Base-by-base conservation (phyloP, 2,329 filamentous ascomycete species). In the Cercospora nicotianae region DNA sequence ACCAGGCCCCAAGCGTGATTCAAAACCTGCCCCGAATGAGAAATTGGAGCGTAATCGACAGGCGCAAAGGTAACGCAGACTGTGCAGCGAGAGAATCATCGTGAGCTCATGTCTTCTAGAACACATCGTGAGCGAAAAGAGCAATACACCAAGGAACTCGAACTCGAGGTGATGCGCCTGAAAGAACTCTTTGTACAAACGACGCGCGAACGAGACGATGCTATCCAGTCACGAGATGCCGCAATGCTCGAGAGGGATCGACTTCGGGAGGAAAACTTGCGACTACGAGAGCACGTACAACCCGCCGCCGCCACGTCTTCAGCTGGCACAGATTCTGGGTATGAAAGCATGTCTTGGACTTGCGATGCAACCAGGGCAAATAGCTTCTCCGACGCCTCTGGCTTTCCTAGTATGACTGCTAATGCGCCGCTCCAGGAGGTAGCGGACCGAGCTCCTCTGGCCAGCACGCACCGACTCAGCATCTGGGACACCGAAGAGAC, bases 121-220 rank as follows among this genome's bases (percentile, higher is more conserved):
- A 70, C 70, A 20, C 72, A 73, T 30, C 70, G 72, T 30, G 72
- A 73, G 59, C 67, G 72, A 13, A 73, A 73, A 61, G 72, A 73
- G 60, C 68, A 72, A 55, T 73, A 73, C 58, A 73, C 72, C 8
- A 73, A 73, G 53, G 72, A 72, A 12, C 66, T 73, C 16, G 72
- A 73, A 42, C 55, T 70, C 16, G 72, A 73, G 58, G 67, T 73
- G 23, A 63, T 70, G 60, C 68, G 72, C 6, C 63, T 72, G 16
- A 72, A 72, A 31, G 72, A 73, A 42, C 67, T 73, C 36, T 73
- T 68, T 36, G 58, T 64, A 10, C 63, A 65, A 6, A 61, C 69
- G 16, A 18, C 69, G n/a, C 68, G 67, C 36, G 71, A 73, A 45
- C 68, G 71, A 48, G 70, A 73, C 20, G 63, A 45, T 10, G 71